Evolutionary conservation across 1,139 yeast genomes (phyloP), one percentile per base, ranked within the genome.

Genomic region (Pichia sp.): DNA sequence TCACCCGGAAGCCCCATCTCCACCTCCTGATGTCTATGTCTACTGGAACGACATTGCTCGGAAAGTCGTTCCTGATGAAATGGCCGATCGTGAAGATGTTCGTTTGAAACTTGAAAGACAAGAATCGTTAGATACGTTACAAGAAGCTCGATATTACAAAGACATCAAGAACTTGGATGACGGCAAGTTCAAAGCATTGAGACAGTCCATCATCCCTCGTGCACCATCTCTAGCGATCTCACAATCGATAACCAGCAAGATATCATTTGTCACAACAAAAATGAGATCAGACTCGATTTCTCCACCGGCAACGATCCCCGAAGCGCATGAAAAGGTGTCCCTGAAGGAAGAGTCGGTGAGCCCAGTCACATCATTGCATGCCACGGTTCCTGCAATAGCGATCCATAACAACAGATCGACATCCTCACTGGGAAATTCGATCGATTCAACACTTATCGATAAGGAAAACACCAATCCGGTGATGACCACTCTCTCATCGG

Each of bases 121-220:
- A 53, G 78, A 79, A 47, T 72, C 85, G 0, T 69, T 85, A 14
- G 68, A 77, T 37, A 82, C 93, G 0, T 32, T 79, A 7, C 87
- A 85, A 48, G 96, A 87, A 54, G 82, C 83, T 1, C 65, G 69
- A 14, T 68, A 78, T 47, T 89, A 77, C 63, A 72, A 70, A 46
- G 70, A 77, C 44, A 70, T 74, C 37, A 81, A 76, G 44, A 81
- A 82, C 15, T 72, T 80, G 34, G 91, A 82, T 53, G 83, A 83
- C 57, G 81, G 83, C 0, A 71, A 94, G 46, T 65, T 83, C 32
- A 69, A 85, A 31, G 96, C 96, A 0, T 77, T 88, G 34, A 77
- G 76, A 53, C 79, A 80, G 50, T 77, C 88, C 0, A 57, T 88
- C 5, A 70, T 80, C 2, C 77, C 84, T 10, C 77, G 75, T 22